Base-by-base conservation (phyloP, 176 grass and related monocot genomes). In the Dendrocalamus sinicus region DNA sequence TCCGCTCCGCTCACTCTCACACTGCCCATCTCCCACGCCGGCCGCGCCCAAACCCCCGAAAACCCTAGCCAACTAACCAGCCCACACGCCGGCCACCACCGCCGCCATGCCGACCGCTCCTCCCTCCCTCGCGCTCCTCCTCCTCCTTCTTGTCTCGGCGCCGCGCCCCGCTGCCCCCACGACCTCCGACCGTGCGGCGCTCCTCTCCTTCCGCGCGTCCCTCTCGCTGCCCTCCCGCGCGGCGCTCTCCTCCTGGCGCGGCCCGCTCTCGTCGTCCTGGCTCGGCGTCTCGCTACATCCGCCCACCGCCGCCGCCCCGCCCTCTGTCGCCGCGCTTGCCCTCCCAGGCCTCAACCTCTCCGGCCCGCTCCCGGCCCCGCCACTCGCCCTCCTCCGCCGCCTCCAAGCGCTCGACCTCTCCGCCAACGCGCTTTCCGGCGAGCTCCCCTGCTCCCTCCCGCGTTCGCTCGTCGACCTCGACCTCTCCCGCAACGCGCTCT, bases 401-500 rank as follows among this genome's bases (percentile, higher is more conserved):
- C 81, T 93, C 68, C 81, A 40, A 3, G 30, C 55, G 67, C 88
- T 94, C 67, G 78, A 92, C 52, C 90, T 97, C 53, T 70, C 85
- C 24, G 40, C n/a, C 47, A 88, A 85, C 77, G 83, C 88, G 61
- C 90, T 97, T 9, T 64, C 62, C 6, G 95, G 92, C 1, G 72
- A 84, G 32, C 90, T 98, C 39, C 87, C 93, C 37, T 88, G 91
- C 81, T 77, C 83, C 73, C 87, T 96, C 55, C 94, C 90, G 23
- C 89, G 86, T 53, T 78, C 81, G 46, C 91, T 98, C 76, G 39
- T 45, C 17, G 9, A 17, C 77, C 82, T 98, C 37, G 91, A 93
- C 90, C 87, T 98, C 86, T 85, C 90, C 20, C 39, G 79, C 70
- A 98, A 98, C 88, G 41, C 87, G 23, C 91, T 98, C 80, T 93